These are phyloP conservation scores for Phytophthora citrophthora DNA, from an alignment of 352 stramenopile species.

Conservation along the genomic window DNA sequence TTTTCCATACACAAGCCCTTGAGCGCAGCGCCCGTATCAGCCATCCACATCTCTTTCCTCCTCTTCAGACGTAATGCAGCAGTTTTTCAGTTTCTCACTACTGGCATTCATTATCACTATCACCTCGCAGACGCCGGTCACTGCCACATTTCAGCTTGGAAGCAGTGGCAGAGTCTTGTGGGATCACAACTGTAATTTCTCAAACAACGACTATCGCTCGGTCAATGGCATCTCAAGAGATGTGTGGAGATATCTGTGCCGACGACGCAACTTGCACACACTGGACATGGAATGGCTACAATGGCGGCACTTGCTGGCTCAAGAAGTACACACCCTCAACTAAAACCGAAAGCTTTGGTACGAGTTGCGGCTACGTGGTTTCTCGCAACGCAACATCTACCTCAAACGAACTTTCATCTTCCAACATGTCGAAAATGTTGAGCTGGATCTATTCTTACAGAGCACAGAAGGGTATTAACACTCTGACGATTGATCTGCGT, in stretches of 20 bases:
- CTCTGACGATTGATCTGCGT: conserved; percentile 39
- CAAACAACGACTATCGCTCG: conserved; percentile 22
- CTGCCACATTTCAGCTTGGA: too few relatives aligned
- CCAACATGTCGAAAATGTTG: conserved; percentile 38
- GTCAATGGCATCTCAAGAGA: too few relatives aligned
- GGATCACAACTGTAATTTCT: conserved; percentile 34
- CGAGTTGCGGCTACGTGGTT: conserved; percentile 38
- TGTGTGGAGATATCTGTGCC: conserved; percentile 43
- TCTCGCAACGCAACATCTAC: conserved; percentile 10
- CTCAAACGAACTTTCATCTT: conserved; percentile 21
- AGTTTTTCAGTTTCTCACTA: too few relatives aligned
- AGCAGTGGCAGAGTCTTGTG: conserved; percentile 32
- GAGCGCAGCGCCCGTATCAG: too few relatives aligned
- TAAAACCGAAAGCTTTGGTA: conserved; percentile 18
- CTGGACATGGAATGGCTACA: conserved; percentile 40
- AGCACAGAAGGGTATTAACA: conserved; percentile 34
- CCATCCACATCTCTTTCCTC: neutral
- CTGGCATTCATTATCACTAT: too few relatives aligned
- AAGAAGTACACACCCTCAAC: conserved; percentile 20
- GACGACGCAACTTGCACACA: too few relatives aligned
- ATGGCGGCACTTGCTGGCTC: conserved; percentile 38
- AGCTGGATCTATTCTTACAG: conserved; percentile 44
- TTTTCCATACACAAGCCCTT: too few relatives aligned
- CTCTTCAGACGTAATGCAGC: neutral
- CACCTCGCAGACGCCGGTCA: too few relatives aligned